phyloP scores from a whole-genome alignment of 2,329 filamentous ascomycete genomes.

The Diaporthe longicolla region DNA sequence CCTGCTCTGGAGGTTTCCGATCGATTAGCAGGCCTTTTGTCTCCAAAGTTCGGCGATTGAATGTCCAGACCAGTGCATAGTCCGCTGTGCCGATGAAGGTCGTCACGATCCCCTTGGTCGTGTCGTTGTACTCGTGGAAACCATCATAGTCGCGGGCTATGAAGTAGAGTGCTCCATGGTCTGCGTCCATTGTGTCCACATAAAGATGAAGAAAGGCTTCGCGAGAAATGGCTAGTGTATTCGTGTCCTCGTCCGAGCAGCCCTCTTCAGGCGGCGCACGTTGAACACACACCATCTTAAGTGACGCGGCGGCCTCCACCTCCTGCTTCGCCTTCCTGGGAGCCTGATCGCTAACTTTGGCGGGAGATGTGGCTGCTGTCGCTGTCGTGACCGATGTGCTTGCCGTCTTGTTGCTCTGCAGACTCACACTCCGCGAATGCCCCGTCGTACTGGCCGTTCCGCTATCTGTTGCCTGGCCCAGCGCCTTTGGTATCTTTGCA shows the following conservation, averaged over 20 bases:
- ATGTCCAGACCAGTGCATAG: constrained; percentile 49
- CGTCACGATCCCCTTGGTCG: constrained; percentile 42
- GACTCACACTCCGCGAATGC: constrained; percentile 36
- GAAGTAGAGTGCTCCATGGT: constrained; percentile 47
- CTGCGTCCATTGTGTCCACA: constrained; percentile 45
- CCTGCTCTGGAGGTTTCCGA: constrained; percentile 41
- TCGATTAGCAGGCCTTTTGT: constrained; percentile 46
- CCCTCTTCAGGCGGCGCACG: constrained; percentile 6
- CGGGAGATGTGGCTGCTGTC: constrained; percentile 15
- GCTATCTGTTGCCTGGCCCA: neutral
- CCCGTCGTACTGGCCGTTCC: constrained; percentile 15
- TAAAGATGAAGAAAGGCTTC: constrained; percentile 45
- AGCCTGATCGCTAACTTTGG: neutral
- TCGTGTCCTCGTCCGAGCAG: constrained; percentile 2
- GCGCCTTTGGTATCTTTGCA: constrained; percentile 13
- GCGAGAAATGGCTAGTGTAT: constrained; percentile 45
- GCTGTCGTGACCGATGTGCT: constrained; percentile 26
- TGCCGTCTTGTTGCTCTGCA: constrained; percentile 34
- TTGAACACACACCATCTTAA: constrained; percentile 43
- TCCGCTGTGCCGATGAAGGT: constrained; percentile 46
- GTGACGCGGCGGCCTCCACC: constrained; percentile 40
- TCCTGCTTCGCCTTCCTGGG: constrained; percentile 21
- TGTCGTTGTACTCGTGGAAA: constrained; percentile 46
- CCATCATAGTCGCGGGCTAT: constrained; percentile 48
- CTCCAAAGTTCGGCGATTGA: constrained; percentile 40